Base-by-base conservation (phyloP, 179 eudicot genomes). In the Drosera spatulata region DNA sequence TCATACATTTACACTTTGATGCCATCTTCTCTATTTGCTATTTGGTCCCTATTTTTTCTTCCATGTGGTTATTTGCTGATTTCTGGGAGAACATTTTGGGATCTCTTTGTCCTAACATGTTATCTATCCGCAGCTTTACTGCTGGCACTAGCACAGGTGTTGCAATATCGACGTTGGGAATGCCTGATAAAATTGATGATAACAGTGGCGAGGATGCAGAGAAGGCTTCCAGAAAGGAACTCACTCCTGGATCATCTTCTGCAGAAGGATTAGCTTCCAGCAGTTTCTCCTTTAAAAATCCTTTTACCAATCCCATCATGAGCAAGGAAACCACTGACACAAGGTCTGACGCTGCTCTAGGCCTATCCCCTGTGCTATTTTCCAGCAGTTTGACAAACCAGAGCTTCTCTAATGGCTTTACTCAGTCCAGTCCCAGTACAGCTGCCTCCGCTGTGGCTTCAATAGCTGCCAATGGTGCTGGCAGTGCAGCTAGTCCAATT, bases 261-360 rank as follows among this genome's bases (percentile, higher is more conserved):
- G 72, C 55, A 12, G 11, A 68, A 39, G 41, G 66, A 48, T 46
- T 79, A 50, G 57, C 46, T n/a, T 53, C 58, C 56, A 62, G 64
- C 53, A 56, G 66, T 50, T 61, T 64, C 7, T 47, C 69, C 33
- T 65, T 60, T 50, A 59, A 70, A 56, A 58, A 51, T n/a, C 53
- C 70, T 41, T 39, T 66, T 39, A 77, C 45, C 41, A 52, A 12
- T 39, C 59, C 74, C 41, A 41, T 47, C 59, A 41, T 58, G 38
- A 65, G 45, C 52, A 79, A 74, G 59, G 87, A 82, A 43, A 63
- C 69, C 33, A 59, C 39, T 69, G 66, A 54, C 69, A 62, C 79
- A 64, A 67, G 66, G 50, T 58, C 77, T 67, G 46, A 61, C 37
- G 40, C 47, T 42, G 48, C 66, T 41, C 47, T 64, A 4, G n/a